Conservation (phyloP, 768 basidiomycete genomes). For the Boletus rubescentipes region DNA sequence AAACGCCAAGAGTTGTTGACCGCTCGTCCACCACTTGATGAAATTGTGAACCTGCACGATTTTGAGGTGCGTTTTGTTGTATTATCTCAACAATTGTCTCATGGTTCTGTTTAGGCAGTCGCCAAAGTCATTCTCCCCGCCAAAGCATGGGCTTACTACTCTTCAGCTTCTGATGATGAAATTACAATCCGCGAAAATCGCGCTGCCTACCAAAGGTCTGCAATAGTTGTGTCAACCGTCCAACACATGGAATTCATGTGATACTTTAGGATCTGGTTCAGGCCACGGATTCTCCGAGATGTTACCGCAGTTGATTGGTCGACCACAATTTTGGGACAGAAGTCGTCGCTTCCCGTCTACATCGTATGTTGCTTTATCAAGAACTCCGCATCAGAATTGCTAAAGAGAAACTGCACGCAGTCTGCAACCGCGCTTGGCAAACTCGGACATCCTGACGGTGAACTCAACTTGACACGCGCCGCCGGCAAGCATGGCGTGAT, state of each 20-base stretch:
- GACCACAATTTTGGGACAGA: slow-evolving; percentile 76
- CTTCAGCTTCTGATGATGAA: slow-evolving; percentile 90
- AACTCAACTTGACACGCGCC: slow-evolving; percentile 82
- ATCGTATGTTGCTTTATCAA: slow-evolving; percentile 47
- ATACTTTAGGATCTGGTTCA: slow-evolving; percentile 74
- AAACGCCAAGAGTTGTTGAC: slow-evolving; percentile 58
- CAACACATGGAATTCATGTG: neutral
- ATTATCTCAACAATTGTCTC: neutral
- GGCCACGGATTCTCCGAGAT: slow-evolving; percentile 78
- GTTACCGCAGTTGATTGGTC: slow-evolving; percentile 82
- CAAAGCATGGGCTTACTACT: slow-evolving; percentile 93
- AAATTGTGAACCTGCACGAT: slow-evolving; percentile 87
- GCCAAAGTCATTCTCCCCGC: slow-evolving; percentile 76
- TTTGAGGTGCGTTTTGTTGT: slow-evolving; percentile 65
- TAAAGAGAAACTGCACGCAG: slow-evolving; percentile 28
- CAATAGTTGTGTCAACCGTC: neutral
- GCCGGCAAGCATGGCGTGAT: slow-evolving; percentile 74
- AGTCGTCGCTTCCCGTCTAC: slow-evolving; percentile 71
- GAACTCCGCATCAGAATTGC: slow-evolving; percentile 13
- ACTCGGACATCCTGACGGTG: slow-evolving; percentile 91
- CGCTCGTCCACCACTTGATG: slow-evolving; percentile 65
- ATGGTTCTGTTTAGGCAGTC: slow-evolving; percentile 52
- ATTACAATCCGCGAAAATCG: slow-evolving; percentile 87
- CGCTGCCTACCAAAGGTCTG: slow-evolving; percentile 79
- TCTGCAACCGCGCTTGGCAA: slow-evolving; percentile 85